Percentiles rank a stretch among this genome's conserved stretches.
Conservation (phyloP, 73 alveolate genomes). For the Paramecium sexaurelia region DNA sequence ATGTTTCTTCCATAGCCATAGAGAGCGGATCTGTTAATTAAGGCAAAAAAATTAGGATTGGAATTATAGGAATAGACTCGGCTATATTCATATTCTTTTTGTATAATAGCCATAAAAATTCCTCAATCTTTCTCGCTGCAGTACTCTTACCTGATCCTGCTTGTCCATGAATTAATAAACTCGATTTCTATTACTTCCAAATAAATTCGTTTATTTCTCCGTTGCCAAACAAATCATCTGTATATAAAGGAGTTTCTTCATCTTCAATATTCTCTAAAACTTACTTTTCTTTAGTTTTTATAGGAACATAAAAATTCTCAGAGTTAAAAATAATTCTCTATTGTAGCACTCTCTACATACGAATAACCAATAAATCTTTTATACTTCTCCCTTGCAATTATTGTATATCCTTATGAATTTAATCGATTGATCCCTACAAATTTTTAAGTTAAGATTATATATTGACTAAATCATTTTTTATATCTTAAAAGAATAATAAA, state of each 20-base stretch:
- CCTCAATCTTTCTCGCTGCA: conserved; percentile 24
- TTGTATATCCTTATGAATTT: background rate
- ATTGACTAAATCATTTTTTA: background rate
- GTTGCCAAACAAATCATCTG: background rate
- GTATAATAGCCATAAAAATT: conserved; percentile 9
- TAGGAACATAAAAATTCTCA: background rate
- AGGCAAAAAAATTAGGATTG: conserved; percentile 15
- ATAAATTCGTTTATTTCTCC: conserved; percentile 39
- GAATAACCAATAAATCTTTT: background rate
- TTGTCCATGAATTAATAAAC: conserved; percentile 23
- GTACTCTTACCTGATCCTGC: conserved; percentile 50
- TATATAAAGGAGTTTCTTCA: background rate
- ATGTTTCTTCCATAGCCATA: conserved; percentile 11
- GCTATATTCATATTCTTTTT: background rate
- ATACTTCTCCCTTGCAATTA: background rate
- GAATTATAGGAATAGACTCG: background rate
- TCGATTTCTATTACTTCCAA: background rate
- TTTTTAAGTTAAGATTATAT: background rate
- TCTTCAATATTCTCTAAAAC: background rate
- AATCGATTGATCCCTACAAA: background rate
- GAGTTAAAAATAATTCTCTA: background rate
- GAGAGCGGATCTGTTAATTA: background rate
- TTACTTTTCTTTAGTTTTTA: background rate
- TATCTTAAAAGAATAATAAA: background rate
- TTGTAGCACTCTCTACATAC: background rate